Evolutionary conservation across 352 stramenopile genomes (phyloP), one percentile per base, ranked within the genome.

Genomic region (Phytopythium mirpurense): DNA sequence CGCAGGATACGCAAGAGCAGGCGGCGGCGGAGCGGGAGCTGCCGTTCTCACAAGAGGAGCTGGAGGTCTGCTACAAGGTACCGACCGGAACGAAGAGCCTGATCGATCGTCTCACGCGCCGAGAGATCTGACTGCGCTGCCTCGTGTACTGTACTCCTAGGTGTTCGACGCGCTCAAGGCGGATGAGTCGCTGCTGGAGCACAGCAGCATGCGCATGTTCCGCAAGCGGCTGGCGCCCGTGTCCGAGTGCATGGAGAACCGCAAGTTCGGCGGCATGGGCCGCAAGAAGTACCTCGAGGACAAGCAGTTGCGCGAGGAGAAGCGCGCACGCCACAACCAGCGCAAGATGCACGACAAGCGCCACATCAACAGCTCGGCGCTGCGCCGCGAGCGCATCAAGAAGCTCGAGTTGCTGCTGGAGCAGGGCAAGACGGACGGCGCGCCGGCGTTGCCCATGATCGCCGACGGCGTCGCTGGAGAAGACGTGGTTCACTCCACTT

Each of bases 361-460:
- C 52, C 93, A 98, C 66, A 95, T 98, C 63, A 97, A 97, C 47
- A 79, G 74, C 43, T 97, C 93, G 8, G 72, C 86, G 52, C 61
- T 98, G 45, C 80, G 95, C 45, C 83, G 81, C 45, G 92, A 96
- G 42, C 76, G 95, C 18, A 84, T 98, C 48, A 78, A 97, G 56
- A 95, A 95, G 69, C 75, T 98, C 11, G 78, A 97, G 60, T 77
- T 83, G 44, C 72, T 98, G 32, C 74, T 95, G 44, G 63, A 90
- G 36, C 90, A 98, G 53, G 83, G 82, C 16, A 86, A 90, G 47
- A 67, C 89, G 16, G 64, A 75, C 23, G 55, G 41, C 41, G 24
- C 24, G 15, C 24, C 41, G 15, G 24, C 81, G 43, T 47, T 91
- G 34, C 85, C 88, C 31, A 79, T 98, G 58, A 92, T 98, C 54